These are phyloP conservation scores for Fagopyrum tataricum DNA, from an alignment of 148 eudicot genomes.

Conservation along the genomic window DNA sequence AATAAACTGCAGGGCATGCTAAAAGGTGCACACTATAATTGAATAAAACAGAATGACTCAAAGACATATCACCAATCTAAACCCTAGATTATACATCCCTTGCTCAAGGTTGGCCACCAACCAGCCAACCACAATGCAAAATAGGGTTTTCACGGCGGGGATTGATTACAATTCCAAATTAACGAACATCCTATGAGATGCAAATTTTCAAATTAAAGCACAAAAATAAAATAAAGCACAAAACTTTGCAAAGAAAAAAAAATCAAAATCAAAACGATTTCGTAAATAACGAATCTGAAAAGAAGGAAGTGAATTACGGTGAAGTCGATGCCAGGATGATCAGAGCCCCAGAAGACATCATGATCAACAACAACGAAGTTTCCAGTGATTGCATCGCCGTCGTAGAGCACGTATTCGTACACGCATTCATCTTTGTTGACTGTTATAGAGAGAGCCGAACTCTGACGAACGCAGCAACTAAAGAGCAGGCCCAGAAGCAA, in stretches of 20 bases:
- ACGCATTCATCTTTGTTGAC: constrained; percentile 81
- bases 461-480: constrained; percentile 23
- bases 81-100: not conserved
- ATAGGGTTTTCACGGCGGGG: not conserved
- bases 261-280: not conserved
- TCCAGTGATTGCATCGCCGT: constrained; percentile 71
- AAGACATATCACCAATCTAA: not conserved
- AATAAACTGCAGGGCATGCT: not conserved
- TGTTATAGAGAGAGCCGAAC: constrained; percentile 59
- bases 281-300: not conserved
- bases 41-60: not conserved
- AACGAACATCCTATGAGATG: not conserved
- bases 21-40: not conserved
- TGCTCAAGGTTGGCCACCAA: not conserved
- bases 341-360: constrained; percentile 84
- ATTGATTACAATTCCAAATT: not conserved
- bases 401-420: constrained; percentile 78
- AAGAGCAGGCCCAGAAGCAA: constrained; percentile 31
- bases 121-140: not conserved
- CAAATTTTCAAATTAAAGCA: not conserved
- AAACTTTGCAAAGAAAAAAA: not conserved
- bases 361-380: constrained; percentile 95
- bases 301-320: constrained; percentile 29
- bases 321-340: constrained; percentile 93
- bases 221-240: not conserved